Evolutionary conservation across 306 rosid genomes (phyloP).

Genomic region (Inga leiocalycina): DNA sequence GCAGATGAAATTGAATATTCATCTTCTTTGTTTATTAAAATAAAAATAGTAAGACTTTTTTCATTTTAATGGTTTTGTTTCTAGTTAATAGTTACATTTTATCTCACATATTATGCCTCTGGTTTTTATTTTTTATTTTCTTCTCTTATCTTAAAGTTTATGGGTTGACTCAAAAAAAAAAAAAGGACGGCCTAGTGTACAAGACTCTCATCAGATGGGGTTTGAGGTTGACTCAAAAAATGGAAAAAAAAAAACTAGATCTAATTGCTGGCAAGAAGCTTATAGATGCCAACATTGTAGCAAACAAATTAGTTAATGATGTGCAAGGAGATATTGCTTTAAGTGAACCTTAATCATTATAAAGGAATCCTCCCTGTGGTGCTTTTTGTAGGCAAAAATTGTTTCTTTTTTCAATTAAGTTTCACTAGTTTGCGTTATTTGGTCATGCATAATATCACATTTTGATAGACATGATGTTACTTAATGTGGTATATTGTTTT

Average conservation of each 20-base stretch:
- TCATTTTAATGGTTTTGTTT: neutral
- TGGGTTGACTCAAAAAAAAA: neutral
- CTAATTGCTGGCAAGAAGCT: neutral
- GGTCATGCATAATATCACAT: slow-evolving; percentile 26
- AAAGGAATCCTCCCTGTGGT: neutral
- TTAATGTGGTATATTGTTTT: slow-evolving; percentile 28
- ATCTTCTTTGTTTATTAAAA: no score
- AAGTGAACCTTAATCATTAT: neutral
- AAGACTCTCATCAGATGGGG: neutral
- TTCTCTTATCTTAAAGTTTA: neutral
- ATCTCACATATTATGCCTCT: neutral
- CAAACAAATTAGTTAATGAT: neutral
- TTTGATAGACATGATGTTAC: slow-evolving; percentile 28
- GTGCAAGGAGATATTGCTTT: neutral
- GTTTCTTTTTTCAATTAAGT: slow-evolving; percentile 7
- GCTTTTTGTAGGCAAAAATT: neutral
- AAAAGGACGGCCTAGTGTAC: no score
- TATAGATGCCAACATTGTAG: neutral
- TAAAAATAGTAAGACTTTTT: neutral
- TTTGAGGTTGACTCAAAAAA: neutral
- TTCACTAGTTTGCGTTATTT: slow-evolving; percentile 16
- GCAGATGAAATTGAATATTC: neutral
- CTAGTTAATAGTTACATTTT: neutral
- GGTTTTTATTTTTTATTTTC: neutral
- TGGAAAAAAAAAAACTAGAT: neutral